Evolutionary conservation across 1,139 yeast species (phyloP), one percentile per base, ranked within the genome.

Genomic region (Suhomyces panamericanus): DNA sequence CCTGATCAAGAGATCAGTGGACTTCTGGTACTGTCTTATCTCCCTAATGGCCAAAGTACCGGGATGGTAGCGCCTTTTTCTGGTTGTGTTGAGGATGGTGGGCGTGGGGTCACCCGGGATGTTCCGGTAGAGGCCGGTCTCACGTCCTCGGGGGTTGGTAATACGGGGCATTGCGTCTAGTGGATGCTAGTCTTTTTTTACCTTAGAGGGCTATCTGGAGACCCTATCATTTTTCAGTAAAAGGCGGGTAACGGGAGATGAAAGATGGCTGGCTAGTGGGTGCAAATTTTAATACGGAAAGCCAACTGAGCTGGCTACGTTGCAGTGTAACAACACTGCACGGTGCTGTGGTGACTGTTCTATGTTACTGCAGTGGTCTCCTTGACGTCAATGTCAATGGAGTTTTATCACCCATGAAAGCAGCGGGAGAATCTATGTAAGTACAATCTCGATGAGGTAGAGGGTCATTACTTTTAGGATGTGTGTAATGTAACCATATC

Each of bases 1-100:
- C 36, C 93, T 74, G 31, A 91, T 73, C 42, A 91, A 71, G 38
- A 91, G 69, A 49, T 87, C 95, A 0, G 96, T 86, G 27, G 84
- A 73, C 56, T 82, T 78, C 61, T 91, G 98, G 56, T 81, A 90
- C 56, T 75, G 78, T 48, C 95, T 71, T 34, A 91, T 88, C 58
- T 91, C 96, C 52, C 86, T 72, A 38, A 88, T 64, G 1, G 96
- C 96, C 34, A 71, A 69, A 0, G 87, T 82, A 10, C 96, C 95
- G 0, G 95, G 93, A 46, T 76, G 76, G 57, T 79, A 84, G 47
- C 88, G 69, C 48, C 79, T 73, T 52, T 77, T 77, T 32, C 59
- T 58, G 11, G 58, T 49, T 20, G 57, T 54, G 38, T 59, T 53
- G 20, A 58, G 60, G 6, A 58, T 49, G 33, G 57, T 49, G 1